Evolutionary conservation across 768 basidiomycete species (phyloP), one percentile per base, ranked within the genome.

Genomic region (Hygrocybe coccinea): DNA sequence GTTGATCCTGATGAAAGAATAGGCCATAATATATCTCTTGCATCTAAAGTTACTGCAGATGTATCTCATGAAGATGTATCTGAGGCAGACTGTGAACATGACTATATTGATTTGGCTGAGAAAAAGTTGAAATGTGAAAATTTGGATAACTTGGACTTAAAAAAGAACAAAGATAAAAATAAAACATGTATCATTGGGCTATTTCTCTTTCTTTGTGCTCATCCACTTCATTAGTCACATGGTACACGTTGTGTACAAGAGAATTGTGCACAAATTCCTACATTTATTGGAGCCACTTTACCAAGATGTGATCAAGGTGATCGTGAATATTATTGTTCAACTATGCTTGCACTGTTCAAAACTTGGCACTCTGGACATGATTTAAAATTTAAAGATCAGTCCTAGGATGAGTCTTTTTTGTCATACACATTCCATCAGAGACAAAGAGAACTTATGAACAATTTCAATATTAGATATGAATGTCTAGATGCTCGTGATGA

Each of bases 391-490:
- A 36, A 39, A 0, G 44, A 60, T 6, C 22, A 57, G 19, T 60
- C 54, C 19, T 74, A 67, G 67, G 64, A 64, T 60, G 58, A 64
- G 35, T 50, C 65, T 4, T 71, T 69, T 53, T 14, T 45, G 3
- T 25, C 44, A 5, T 38, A 64, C 50, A 29, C 25, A 10, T 67
- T 69, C 52, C 46, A 37, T 10, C 10, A 24, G 6, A 1, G n/a
- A n/a, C n/a, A n/a, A n/a, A n/a, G n/a, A n/a, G n/a, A n/a, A n/a
- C n/a, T n/a, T n/a, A n/a, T n/a, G 52, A 29, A 61, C 1, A 66
- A 68, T 49, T 67, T 71, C 54, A 65, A 75, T 48, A 29, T 74
- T 1, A 41, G 56, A 19, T 70, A 73, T 64, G 71, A 75, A 59
- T 74, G 73, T 54, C 38, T 66, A n/a, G 71, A 74, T 67, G 67